Percentiles rank a stretch among this genome's conserved stretches.
phyloP scores from a whole-genome alignment of 495 filamentous ascomycete genomes.

The Penicillium dipodomyicola region DNA sequence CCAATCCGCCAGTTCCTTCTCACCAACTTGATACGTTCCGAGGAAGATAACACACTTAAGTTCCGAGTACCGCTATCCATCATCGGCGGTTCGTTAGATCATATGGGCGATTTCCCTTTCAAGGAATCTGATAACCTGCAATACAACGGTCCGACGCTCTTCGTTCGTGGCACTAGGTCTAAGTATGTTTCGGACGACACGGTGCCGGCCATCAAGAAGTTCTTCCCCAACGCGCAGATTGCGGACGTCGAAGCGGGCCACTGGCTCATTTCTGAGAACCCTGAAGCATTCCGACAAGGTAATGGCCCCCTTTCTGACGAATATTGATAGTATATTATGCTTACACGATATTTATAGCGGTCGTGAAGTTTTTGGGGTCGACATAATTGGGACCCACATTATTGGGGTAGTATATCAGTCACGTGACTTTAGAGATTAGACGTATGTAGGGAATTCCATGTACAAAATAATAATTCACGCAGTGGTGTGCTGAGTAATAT shows the following conservation, averaged over 20 bases:
- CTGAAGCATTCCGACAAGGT: constrained; percentile 82
- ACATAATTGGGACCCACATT: background rate
- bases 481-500: background rate
- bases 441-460: background rate
- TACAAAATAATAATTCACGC: background rate
- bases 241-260: constrained; percentile 86
- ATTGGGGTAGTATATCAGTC: background rate
- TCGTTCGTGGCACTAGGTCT: constrained; percentile 80
- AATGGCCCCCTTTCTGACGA: constrained; percentile 25
- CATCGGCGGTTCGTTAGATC: constrained; percentile 54
- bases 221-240: constrained; percentile 81
- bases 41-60: constrained; percentile 41
- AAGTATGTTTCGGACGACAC: constrained; percentile 83
- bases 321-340: background rate
- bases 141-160: constrained; percentile 75
- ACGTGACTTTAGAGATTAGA: background rate
- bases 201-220: constrained; percentile 81
- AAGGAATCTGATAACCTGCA: constrained; percentile 49
- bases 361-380: constrained; percentile 38
- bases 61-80: constrained; percentile 62
- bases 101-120: constrained; percentile 83
- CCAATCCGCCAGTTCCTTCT: constrained; percentile 88
- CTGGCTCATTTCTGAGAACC: constrained; percentile 93
- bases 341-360: constrained; percentile 31
- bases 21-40: constrained; percentile 71